phyloP scores from a whole-genome alignment of 1,139 yeast genomes.

The Hyphopichia fennica region DNA sequence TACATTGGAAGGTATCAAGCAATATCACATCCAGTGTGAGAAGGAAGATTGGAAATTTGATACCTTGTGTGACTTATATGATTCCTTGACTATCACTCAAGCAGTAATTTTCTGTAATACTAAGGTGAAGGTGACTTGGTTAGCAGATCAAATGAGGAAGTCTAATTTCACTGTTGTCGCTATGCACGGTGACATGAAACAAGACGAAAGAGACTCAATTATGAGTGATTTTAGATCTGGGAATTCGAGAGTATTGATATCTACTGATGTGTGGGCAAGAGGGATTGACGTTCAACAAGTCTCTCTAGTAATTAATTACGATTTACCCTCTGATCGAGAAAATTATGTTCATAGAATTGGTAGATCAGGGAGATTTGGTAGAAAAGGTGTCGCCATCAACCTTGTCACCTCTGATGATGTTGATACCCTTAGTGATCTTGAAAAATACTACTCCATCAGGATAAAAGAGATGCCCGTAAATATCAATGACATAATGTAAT shows the following conservation, averaged over 20 bases:
- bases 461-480: conserved; percentile 89
- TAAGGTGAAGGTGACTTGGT: conserved; percentile 88
- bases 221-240: conserved; percentile 87
- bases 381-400: conserved; percentile 93
- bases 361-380: conserved; percentile 91
- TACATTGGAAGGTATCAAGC: conserved; percentile 86
- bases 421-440: conserved; percentile 63
- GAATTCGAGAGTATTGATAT: conserved; percentile 77
- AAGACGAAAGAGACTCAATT: conserved; percentile 82
- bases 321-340: conserved; percentile 80
- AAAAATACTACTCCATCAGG: conserved; percentile 71
- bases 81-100: conserved; percentile 91
- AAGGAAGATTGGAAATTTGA: conserved; percentile 96
- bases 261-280: conserved; percentile 97
- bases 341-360: conserved; percentile 94
- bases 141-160: conserved; percentile 71
- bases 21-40: conserved; percentile 82
- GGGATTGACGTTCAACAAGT: conserved; percentile 98
- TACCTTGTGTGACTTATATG: conserved; percentile 88
- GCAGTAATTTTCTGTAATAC: conserved; percentile 97
- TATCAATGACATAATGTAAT: conserved; percentile 47
- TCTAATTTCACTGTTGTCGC: conserved; percentile 87
- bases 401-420: conserved; percentile 75
- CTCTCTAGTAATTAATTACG: conserved; percentile 91
- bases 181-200: conserved; percentile 98